These are phyloP conservation scores for Phyllosticta capitalensis DNA, from an alignment of 2,329 filamentous ascomycete genomes.

Conservation along the genomic window DNA sequence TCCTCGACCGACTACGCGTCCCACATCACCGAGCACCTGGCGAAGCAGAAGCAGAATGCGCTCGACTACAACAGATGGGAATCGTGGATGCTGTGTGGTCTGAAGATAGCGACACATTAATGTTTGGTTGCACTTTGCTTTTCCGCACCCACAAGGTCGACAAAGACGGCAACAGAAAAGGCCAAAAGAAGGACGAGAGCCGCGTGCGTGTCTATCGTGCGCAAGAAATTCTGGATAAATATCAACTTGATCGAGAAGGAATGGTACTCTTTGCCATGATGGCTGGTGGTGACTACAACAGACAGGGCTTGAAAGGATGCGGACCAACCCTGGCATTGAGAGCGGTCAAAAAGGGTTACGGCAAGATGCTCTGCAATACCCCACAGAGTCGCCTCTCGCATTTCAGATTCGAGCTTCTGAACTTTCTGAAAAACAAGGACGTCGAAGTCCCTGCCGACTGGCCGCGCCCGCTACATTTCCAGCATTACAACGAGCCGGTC, in stretches of 20 bases:
- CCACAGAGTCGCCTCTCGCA: not conserved
- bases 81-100: slow-evolving; percentile 42
- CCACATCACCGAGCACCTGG: slow-evolving; percentile 37
- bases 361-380: slow-evolving; percentile 17
- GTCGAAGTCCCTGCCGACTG: not conserved
- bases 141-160: slow-evolving; percentile 28
- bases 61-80: slow-evolving; percentile 32
- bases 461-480: slow-evolving; percentile 14
- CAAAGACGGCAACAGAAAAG: too few relatives aligned
- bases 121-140: slow-evolving; percentile 39
- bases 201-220: slow-evolving; percentile 25
- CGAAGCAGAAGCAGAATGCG: slow-evolving; percentile 42
- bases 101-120: slow-evolving; percentile 38
- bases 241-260: slow-evolving; percentile 26
- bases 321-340: slow-evolving; percentile 23
- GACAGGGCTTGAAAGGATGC: slow-evolving; percentile 27
- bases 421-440: not conserved
- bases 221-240: slow-evolving; percentile 18
- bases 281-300: slow-evolving; percentile 33
- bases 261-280: slow-evolving; percentile 34
- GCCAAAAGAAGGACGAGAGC: slow-evolving; percentile 23
- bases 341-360: slow-evolving; percentile 22
- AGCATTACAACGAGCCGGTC: slow-evolving; percentile 29
- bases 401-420: not conserved
- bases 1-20: slow-evolving; percentile 31